Conservation (phyloP, 768 basidiomycete species). For the Naematelia encephala region DNA sequence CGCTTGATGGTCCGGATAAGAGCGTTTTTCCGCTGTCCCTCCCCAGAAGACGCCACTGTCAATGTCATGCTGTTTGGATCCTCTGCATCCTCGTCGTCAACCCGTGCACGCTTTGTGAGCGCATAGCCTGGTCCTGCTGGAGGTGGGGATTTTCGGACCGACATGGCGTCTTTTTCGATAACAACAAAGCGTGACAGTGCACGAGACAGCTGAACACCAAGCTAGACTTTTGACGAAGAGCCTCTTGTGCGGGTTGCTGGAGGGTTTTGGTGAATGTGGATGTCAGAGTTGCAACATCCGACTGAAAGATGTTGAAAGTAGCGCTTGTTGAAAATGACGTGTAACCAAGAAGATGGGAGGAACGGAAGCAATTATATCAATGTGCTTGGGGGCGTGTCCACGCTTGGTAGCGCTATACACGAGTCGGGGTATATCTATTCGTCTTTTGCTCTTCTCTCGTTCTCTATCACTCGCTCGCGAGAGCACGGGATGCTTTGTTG, state of each 20-base stretch:
- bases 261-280: neutral
- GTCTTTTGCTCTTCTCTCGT: too few species aligned
- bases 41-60: constrained; percentile 50
- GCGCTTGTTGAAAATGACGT: neutral
- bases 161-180: constrained; percentile 37
- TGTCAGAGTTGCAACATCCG: neutral
- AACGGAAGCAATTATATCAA: too few species aligned
- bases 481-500: too few species aligned
- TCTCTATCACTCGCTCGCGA: too few species aligned
- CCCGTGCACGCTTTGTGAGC: constrained; percentile 44
- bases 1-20: constrained; percentile 75
- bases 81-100: constrained; percentile 37
- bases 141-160: constrained; percentile 45
- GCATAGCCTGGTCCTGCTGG: constrained; percentile 38
- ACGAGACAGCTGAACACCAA: neutral
- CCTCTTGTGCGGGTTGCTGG: neutral
- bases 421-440: too few species aligned
- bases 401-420: too few species aligned
- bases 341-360: too few species aligned
- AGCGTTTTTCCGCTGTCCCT: constrained; percentile 45
- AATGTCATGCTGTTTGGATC: constrained; percentile 44
- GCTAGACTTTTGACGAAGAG: neutral
- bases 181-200: too few species aligned
- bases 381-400: too few species aligned
- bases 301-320: neutral